Conservation (phyloP, 2,329 filamentous ascomycete genomes). For the Orbilia ellipsospora region DNA sequence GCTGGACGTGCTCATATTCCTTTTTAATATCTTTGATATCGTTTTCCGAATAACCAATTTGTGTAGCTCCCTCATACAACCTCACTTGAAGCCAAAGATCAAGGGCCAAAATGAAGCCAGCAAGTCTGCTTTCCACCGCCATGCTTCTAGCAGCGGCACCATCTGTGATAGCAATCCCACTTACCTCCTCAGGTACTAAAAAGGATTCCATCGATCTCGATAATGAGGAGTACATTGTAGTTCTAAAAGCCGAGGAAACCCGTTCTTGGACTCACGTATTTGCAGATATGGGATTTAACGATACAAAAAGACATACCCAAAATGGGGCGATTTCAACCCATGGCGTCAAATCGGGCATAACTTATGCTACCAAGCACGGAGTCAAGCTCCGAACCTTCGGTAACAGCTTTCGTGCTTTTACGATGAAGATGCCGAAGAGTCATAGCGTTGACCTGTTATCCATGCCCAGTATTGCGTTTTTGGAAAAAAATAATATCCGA, state of each 20-base stretch:
- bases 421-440: slow-evolving; percentile 39
- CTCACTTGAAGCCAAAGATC: no score
- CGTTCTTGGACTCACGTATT: slow-evolving; percentile 55
- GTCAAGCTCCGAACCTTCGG: slow-evolving; percentile 39
- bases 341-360: slow-evolving; percentile 4
- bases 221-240: slow-evolving; percentile 50
- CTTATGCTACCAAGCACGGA: slow-evolving; percentile 20
- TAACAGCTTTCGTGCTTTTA: slow-evolving; percentile 52
- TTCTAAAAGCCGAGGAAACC: slow-evolving; percentile 55
- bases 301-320: slow-evolving; percentile 63
- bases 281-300: slow-evolving; percentile 54
- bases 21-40: no score
- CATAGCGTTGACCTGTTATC: not conserved
- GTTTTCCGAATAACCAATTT: no score
- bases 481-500: slow-evolving; percentile 34
- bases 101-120: slow-evolving; percentile 15
- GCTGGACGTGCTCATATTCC: no score
- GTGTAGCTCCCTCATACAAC: no score
- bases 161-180: slow-evolving; percentile 1
- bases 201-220: slow-evolving; percentile 10
- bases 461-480: slow-evolving; percentile 4
- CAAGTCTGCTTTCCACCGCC: slow-evolving; percentile 8
- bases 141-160: slow-evolving; percentile 4
- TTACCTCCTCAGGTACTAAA: not conserved
- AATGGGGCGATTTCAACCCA: slow-evolving; percentile 39